These are phyloP conservation scores for Neoboletus subvelutipes DNA, from an alignment of 768 basidiomycete genomes.

Conservation along the genomic window DNA sequence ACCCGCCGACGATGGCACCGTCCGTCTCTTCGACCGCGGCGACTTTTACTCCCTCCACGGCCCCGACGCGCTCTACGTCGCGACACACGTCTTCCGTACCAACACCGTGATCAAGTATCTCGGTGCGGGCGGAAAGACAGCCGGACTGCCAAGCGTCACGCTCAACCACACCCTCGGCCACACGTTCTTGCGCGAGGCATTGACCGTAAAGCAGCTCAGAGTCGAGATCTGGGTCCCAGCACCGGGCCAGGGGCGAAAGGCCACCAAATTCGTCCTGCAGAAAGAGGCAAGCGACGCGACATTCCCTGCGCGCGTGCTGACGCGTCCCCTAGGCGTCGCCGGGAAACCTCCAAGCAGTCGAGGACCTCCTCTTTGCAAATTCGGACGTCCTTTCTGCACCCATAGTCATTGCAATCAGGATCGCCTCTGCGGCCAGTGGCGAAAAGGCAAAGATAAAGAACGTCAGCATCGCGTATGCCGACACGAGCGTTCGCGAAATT, in stretches of 20 bases:
- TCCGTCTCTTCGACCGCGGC: conserved; percentile 84
- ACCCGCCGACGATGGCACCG: conserved; percentile 68
- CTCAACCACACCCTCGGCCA: conserved; percentile 78
- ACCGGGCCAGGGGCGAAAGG: conserved; percentile 70
- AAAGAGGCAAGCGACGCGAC: conserved; percentile 60
- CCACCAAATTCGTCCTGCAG: conserved; percentile 69
- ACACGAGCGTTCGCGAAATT: conserved; percentile 80
- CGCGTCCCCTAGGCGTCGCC: conserved; percentile 60
- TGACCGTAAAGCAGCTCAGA: conserved; percentile 86
- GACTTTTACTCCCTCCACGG: conserved; percentile 91
- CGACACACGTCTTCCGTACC: conserved; percentile 79
- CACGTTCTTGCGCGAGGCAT: conserved; percentile 79
- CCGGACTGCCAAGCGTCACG: conserved; percentile 72
- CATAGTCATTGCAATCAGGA: conserved; percentile 85
- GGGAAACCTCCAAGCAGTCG: conserved; percentile 68
- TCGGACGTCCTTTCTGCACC: conserved; percentile 82
- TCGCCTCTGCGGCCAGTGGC: conserved; percentile 53
- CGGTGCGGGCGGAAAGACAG: conserved; percentile 58
- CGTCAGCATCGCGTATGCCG: conserved; percentile 89
- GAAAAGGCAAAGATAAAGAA: conserved; percentile 64
- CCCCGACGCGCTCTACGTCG: conserved; percentile 83
- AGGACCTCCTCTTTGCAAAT: conserved; percentile 82
- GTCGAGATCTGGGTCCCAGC: conserved; percentile 90
- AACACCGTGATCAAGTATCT: conserved; percentile 92
- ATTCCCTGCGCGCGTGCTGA: background rate